These are phyloP conservation scores for Yamadazyma diospyri DNA, from an alignment of 1,139 yeast species.

Conservation along the genomic window DNA sequence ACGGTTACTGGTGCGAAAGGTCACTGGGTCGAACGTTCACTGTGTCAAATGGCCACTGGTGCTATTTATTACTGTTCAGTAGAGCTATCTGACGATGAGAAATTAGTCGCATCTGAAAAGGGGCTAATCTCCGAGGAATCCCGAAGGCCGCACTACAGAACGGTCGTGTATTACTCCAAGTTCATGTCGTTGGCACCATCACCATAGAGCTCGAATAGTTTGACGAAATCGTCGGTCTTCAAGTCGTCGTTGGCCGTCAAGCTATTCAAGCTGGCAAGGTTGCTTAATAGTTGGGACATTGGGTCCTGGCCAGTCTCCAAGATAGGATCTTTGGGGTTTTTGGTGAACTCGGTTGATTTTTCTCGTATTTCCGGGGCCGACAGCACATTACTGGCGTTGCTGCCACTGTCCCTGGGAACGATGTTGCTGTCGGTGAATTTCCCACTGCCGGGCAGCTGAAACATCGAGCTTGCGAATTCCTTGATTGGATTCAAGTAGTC, in stretches of 20 bases:
- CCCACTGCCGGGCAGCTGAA: constrained; percentile 1
- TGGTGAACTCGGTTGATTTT: background rate
- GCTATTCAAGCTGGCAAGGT: constrained; percentile 6
- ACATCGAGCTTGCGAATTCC: constrained; percentile 3
- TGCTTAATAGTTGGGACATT: constrained; percentile 6
- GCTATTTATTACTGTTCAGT: no score
- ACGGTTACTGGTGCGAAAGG: no score
- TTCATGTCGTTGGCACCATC: constrained; percentile 16
- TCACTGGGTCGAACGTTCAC: no score
- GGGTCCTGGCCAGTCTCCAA: constrained; percentile 2
- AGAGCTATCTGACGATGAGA: no score
- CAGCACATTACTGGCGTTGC: background rate
- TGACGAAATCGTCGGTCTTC: constrained; percentile 35
- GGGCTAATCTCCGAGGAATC: no score
- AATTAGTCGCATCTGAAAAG: no score
- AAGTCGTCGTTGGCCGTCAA: constrained; percentile 12
- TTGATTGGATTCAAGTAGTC: constrained; percentile 1
- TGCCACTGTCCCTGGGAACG: background rate
- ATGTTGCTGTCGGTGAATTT: background rate
- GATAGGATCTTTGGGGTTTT: constrained; percentile 1
- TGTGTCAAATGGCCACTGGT: no score
- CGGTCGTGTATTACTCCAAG: constrained; percentile 13
- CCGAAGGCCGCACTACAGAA: no score
- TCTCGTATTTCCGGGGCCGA: background rate
- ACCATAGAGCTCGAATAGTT: constrained; percentile 38